A percentile compares a stretch with the other conserved stretches of the same genome.
phyloP scores from a whole-genome alignment of 305 asterid species.

The Fraxinus velutina region DNA sequence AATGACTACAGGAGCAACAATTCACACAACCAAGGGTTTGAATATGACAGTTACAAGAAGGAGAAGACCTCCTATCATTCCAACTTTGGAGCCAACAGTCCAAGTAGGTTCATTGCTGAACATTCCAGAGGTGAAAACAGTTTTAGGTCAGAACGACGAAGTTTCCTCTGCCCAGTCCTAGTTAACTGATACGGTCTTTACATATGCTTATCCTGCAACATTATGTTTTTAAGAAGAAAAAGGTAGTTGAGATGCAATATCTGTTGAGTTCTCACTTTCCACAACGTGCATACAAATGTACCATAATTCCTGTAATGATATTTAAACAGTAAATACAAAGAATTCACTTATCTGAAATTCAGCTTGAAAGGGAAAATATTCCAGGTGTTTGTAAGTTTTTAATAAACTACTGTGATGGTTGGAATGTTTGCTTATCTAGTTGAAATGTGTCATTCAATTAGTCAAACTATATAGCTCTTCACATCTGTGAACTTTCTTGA shows the following conservation, averaged over 20 bases:
- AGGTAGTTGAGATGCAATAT: constrained; percentile 11
- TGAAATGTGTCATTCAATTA: neutral
- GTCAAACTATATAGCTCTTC: neutral
- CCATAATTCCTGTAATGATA: neutral
- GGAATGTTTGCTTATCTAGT: neutral
- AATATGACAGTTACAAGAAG: constrained; percentile 81
- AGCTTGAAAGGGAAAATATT: neutral
- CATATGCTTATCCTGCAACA: neutral
- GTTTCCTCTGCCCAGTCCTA: constrained; percentile 39
- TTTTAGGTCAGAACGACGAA: constrained; percentile 43
- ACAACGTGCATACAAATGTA: neutral
- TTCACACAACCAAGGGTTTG: constrained; percentile 92
- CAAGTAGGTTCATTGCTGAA: constrained; percentile 37
- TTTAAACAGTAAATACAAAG: neutral
- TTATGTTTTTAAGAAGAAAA: neutral
- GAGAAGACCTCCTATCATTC: constrained; percentile 56
- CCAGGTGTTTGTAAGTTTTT: neutral
- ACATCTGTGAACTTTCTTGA: neutral
- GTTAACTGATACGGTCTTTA: neutral
- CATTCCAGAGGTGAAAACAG: constrained; percentile 31
- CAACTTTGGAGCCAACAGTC: constrained; percentile 48
- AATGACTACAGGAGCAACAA: constrained; percentile 98
- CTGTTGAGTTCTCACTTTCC: constrained; percentile 2
- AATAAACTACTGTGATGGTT: neutral
- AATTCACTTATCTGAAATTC: neutral